Evolutionary conservation across 176 grass and related monocot genomes (phyloP), one percentile per base, ranked within the genome.

Genomic region (Thinopyrum elongatum): DNA sequence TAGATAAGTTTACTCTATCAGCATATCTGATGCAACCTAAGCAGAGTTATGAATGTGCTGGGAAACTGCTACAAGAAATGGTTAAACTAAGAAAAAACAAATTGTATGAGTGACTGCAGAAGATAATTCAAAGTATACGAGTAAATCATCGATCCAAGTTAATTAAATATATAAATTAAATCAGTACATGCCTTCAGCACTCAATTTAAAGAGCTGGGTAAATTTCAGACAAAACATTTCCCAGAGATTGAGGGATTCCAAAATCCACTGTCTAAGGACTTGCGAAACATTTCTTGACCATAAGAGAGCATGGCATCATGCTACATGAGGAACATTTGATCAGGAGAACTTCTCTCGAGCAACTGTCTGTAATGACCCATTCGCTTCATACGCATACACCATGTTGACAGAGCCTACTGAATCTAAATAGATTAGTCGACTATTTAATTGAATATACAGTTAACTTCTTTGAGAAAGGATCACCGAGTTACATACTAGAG

Each of bases 71-170:
- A 65, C 65, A 22, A 16, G 51, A 47, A 86, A 79, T 78, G 19
- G 49, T 82, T 26, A 78, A 64, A 30, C 14, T 77, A 86, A 63
- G 3, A 89, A 82, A 25, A 65, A 70, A 51, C 10, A 16, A 72
- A 23, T 16, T 70, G 28, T 3, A 77, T 0, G 19, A 76, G 2
- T 81, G 16, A 57, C 30, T 29, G 44, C 21, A 67, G 7, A 85
- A 81, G 19, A 83, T 59, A 36, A 51, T 38, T 73, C 35, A 44
- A 64, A 17, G n/a, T 64, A 61, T 22, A 17, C 2, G 3, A 81
- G 21, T 16, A 80, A 67, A 65, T 33, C 19, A n/a, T 70, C n/a
- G 58, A 9, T 42, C 19, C 5, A 1, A 22, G 19, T 58, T 58
- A 57, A 76, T 21, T 57, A 22, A 76, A 79, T 72, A 57, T 4